phyloP scores from a whole-genome alignment of 208 protist species.

The Leishmania amazonensis region DNA sequence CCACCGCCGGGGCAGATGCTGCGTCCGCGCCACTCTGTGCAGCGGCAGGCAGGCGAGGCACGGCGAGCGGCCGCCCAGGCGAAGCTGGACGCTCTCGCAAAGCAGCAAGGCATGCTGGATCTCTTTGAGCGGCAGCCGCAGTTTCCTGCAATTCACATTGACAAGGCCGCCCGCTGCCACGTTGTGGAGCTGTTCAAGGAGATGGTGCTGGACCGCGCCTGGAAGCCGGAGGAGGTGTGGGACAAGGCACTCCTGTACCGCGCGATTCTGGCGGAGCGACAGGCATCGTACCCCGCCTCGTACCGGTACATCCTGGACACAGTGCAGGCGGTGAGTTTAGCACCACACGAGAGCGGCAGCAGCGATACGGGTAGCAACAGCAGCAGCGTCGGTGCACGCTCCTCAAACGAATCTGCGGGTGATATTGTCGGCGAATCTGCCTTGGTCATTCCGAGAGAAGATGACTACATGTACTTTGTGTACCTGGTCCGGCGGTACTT shows the following conservation, averaged over 20 bases:
- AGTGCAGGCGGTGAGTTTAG: slow-evolving; percentile 48
- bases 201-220: slow-evolving; percentile 67
- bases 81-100: slow-evolving; percentile 53
- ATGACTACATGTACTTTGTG: slow-evolving; percentile 75
- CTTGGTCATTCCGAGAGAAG: slow-evolving; percentile 41
- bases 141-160: slow-evolving; percentile 81
- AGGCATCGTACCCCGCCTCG: slow-evolving; percentile 58
- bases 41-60: slow-evolving; percentile 54
- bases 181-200: slow-evolving; percentile 86
- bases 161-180: slow-evolving; percentile 67
- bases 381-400: background rate
- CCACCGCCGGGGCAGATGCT: slow-evolving; percentile 53
- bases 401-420: background rate
- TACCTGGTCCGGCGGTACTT: slow-evolving; percentile 83
- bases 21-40: slow-evolving; percentile 61
- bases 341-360: background rate
- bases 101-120: slow-evolving; percentile 73
- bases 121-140: slow-evolving; percentile 87
- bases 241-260: slow-evolving; percentile 87
- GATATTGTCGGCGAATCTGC: slow-evolving; percentile 4
- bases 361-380: background rate
- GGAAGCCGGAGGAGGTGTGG: slow-evolving; percentile 68
- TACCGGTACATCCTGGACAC: slow-evolving; percentile 77
- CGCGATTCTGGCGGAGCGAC: slow-evolving; percentile 73
- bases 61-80: slow-evolving; percentile 53